Percentiles rank a stretch among this genome's conserved stretches.
Conservation (phyloP, 345 rosid genomes). For the Excoecaria agallocha region DNA sequence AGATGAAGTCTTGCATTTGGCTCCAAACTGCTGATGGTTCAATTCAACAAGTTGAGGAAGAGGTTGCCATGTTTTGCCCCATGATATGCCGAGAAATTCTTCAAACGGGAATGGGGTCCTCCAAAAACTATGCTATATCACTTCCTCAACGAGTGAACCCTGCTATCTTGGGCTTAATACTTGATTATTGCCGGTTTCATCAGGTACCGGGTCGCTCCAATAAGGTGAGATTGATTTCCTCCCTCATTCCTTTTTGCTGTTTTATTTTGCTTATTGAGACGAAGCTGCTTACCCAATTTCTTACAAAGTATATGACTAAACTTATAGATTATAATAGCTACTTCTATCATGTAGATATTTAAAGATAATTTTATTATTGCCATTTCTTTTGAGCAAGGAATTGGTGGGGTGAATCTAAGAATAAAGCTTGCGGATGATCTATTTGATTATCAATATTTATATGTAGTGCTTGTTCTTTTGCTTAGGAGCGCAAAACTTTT, state of each 20-base stretch:
- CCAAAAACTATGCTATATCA: conserved; percentile 71
- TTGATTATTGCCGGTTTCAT: conserved; percentile 89
- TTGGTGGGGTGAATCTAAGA: not conserved
- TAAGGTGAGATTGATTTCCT: conserved; percentile 42
- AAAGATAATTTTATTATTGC: not conserved
- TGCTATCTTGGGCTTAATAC: conserved; percentile 65
- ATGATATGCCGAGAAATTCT: conserved; percentile 80
- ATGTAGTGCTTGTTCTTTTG: conserved; percentile 23
- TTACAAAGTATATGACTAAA: no score
- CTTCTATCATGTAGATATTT: not conserved
- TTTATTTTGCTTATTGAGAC: not conserved
- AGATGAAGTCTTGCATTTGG: conserved; percentile 83
- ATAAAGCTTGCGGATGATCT: conserved; percentile 1
- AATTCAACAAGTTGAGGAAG: conserved; percentile 84
- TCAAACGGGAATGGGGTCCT: conserved; percentile 71
- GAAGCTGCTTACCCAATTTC: not conserved
- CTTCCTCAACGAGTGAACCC: conserved; percentile 88
- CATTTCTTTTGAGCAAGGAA: not conserved
- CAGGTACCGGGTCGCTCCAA: conserved; percentile 73
- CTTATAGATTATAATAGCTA: not conserved
- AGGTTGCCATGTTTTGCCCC: conserved; percentile 92
- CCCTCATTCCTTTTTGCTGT: not conserved
- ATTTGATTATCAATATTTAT: not conserved
- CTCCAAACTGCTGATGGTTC: conserved; percentile 86
- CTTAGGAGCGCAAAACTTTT: conserved; percentile 71